Percentiles rank a stretch among this genome's conserved stretches.
Conservation (phyloP, 2,329 filamentous ascomycete species). For the Trichoderma koningiopsis region DNA sequence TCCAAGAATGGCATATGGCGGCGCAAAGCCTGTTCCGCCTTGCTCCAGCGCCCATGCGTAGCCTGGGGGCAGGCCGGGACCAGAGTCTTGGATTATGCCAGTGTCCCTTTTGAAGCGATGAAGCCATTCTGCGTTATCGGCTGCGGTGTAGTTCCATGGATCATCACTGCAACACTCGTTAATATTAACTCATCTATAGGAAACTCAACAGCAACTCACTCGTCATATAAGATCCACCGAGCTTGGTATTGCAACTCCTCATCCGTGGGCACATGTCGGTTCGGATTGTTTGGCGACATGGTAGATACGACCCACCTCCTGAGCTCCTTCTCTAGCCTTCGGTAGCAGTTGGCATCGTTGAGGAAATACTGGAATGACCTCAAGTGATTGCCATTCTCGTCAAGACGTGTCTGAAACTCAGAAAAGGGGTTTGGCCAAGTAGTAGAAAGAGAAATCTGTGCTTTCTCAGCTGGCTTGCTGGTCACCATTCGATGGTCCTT, state of each 20-base stretch:
- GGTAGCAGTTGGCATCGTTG: constrained; percentile 63
- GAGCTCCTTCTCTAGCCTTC: constrained; percentile 56
- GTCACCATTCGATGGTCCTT: neutral
- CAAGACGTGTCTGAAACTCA: neutral
- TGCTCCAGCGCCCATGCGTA: constrained; percentile 51
- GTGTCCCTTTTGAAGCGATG: constrained; percentile 62
- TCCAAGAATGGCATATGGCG: constrained; percentile 55
- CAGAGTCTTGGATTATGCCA: constrained; percentile 53
- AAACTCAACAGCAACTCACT: constrained; percentile 46
- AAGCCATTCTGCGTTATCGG: constrained; percentile 61
- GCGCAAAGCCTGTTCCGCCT: constrained; percentile 58
- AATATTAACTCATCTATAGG: neutral
- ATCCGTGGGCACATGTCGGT: constrained; percentile 59
- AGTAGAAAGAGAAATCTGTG: neutral
- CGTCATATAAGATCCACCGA: constrained; percentile 64
- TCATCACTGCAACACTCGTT: constrained; percentile 39
- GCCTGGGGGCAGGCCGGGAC: constrained; percentile 51
- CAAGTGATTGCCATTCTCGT: constrained; percentile 22
- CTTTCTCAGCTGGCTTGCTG: neutral
- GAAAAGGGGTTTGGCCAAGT: constrained; percentile 7
- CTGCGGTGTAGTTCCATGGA: constrained; percentile 27
- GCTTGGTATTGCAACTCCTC: constrained; percentile 66
- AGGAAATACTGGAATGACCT: constrained; percentile 49
- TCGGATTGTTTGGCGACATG: constrained; percentile 63
- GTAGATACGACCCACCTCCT: constrained; percentile 54